These are phyloP conservation scores for Sarocladium brachiariae DNA, from an alignment of 2,329 filamentous ascomycete species.

Conservation along the genomic window DNA sequence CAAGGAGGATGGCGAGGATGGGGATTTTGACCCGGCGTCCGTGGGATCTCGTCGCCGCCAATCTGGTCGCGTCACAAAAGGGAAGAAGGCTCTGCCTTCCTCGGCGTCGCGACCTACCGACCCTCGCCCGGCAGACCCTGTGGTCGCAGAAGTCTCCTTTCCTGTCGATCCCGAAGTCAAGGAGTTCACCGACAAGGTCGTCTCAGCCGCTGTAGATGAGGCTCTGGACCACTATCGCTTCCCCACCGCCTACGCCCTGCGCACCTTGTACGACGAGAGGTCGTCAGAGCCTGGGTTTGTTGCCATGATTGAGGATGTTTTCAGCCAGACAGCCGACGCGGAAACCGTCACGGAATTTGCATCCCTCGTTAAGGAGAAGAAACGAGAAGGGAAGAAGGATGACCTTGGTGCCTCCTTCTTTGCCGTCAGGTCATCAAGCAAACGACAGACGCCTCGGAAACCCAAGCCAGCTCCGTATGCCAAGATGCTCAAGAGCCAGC, in stretches of 20 bases:
- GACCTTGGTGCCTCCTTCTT: slow-evolving; percentile 48
- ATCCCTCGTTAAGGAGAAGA: slow-evolving; percentile 44
- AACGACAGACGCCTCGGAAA: slow-evolving; percentile 29
- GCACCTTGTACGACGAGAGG: slow-evolving; percentile 54
- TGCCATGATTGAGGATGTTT: slow-evolving; percentile 51
- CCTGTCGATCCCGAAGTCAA: slow-evolving; percentile 27
- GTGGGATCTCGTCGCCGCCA: slow-evolving; percentile 24
- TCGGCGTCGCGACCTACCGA: background rate
- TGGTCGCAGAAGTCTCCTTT: background rate
- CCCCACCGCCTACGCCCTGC: slow-evolving; percentile 55
- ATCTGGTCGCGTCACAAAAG: slow-evolving; percentile 25
- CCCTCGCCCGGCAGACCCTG: background rate
- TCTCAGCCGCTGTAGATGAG: slow-evolving; percentile 52
- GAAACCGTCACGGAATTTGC: slow-evolving; percentile 46
- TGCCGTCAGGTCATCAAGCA: slow-evolving; percentile 38
- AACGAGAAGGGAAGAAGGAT: slow-evolving; percentile 49
- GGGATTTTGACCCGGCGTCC: slow-evolving; percentile 35
- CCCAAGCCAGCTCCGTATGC: slow-evolving; percentile 44
- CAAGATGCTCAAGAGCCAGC: slow-evolving; percentile 26
- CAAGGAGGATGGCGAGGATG: slow-evolving; percentile 31
- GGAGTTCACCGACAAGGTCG: slow-evolving; percentile 42
- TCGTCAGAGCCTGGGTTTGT: slow-evolving; percentile 44
- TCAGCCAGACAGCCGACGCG: slow-evolving; percentile 47
- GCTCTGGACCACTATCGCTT: slow-evolving; percentile 50
- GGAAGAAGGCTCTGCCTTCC: slow-evolving; percentile 17